A percentile compares a stretch with the other conserved stretches of the same genome.
Conservation (phyloP, 2,329 filamentous ascomycete species). For the Juglanconis sp. region DNA sequence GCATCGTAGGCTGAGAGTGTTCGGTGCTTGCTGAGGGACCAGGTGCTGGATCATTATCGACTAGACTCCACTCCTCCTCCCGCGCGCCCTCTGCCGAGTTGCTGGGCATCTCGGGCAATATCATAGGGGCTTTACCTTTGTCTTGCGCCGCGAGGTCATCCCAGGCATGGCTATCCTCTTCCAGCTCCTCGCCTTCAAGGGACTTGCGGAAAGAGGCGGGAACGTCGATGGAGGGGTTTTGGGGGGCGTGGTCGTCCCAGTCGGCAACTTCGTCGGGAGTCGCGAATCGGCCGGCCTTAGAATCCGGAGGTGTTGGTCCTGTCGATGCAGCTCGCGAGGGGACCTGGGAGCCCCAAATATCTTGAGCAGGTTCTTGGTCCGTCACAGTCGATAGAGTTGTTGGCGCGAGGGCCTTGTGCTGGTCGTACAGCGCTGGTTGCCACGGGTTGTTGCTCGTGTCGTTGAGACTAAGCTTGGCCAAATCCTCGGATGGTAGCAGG, state of each 20-base stretch:
- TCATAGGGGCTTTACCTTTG: slow-evolving; percentile 40
- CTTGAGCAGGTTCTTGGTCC: slow-evolving; percentile 29
- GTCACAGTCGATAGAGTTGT: slow-evolving; percentile 22
- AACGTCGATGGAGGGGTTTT: slow-evolving; percentile 9
- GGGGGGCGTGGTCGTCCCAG: slow-evolving; percentile 33
- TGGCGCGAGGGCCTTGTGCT: slow-evolving; percentile 28
- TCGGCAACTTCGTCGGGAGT: slow-evolving; percentile 37
- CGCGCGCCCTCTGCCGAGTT: slow-evolving; percentile 6
- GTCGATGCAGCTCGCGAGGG: slow-evolving; percentile 31
- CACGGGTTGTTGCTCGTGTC: slow-evolving; percentile 44
- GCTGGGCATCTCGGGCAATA: slow-evolving; percentile 19
- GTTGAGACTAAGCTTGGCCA: slow-evolving; percentile 41
- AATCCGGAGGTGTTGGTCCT: slow-evolving; percentile 25
- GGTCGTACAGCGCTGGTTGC: slow-evolving; percentile 35
- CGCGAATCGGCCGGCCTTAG: slow-evolving; percentile 34
- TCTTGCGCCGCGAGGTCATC: slow-evolving; percentile 40
- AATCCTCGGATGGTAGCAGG: slow-evolving; percentile 32
- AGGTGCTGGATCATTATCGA: slow-evolving; percentile 40
- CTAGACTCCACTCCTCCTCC: slow-evolving; percentile 48
- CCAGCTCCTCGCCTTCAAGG: slow-evolving; percentile 32
- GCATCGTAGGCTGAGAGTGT: slow-evolving; percentile 37
- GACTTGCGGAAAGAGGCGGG: slow-evolving; percentile 14
- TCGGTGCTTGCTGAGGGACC: slow-evolving; percentile 32
- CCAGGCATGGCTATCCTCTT: slow-evolving; percentile 46
- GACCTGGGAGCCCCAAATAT: slow-evolving; percentile 34